Percentiles rank a stretch among this genome's conserved stretches.
Conservation (phyloP, 192 early-diverging fungal species). For the Umbelopsis sp. region DNA sequence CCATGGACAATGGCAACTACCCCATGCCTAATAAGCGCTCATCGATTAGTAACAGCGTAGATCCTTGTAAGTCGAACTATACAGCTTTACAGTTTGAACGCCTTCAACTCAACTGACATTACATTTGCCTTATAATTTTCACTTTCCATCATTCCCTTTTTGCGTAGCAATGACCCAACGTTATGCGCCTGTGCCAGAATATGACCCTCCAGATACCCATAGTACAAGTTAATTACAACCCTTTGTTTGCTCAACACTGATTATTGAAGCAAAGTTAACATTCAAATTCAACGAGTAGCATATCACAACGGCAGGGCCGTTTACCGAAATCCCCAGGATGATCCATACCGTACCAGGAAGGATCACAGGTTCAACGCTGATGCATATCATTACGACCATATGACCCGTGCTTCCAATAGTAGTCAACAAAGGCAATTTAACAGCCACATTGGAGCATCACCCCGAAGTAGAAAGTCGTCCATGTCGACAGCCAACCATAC, state of each 20-base stretch:
- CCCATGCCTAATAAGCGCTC: neutral
- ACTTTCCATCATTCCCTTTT: no score
- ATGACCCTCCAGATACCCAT: no score
- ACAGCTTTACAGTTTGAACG: neutral
- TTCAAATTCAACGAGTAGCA: neutral
- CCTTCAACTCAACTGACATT: neutral
- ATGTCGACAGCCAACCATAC: neutral
- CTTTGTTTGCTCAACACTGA: no score
- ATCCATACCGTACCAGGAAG: conserved; percentile 21
- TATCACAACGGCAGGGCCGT: neutral
- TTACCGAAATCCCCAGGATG: neutral
- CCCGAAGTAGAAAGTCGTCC: neutral
- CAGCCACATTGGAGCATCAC: neutral
- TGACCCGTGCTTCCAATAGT: conserved; percentile 6
- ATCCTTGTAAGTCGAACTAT: neutral
- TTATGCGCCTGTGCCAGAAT: no score
- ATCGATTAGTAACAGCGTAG: neutral
- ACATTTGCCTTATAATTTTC: no score
- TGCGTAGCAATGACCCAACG: no score
- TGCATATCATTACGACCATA: conserved; percentile 19
- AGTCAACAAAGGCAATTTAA: conserved; percentile 16
- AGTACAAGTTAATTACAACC: no score
- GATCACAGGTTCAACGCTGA: conserved; percentile 10
- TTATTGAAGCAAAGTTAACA: neutral
- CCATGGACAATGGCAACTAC: neutral